Evolutionary conservation across 1,284 basidiomycete genomes (phyloP).

Genomic region (Psilocybe mexicana): DNA sequence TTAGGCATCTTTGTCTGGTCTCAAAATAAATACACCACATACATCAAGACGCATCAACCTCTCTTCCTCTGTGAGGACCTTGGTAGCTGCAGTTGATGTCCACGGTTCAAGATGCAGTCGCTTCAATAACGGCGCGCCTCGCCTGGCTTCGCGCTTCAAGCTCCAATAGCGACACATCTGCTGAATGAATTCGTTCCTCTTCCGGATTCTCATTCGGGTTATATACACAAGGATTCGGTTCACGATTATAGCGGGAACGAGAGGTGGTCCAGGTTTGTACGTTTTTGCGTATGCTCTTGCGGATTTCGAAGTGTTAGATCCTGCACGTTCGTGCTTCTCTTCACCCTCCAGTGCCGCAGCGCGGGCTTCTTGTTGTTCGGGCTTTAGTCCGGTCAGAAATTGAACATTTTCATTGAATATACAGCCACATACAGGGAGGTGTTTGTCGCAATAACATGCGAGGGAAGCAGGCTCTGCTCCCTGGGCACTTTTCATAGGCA

Average conservation of each 20-base stretch:
- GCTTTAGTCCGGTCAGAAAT: slow-evolving; percentile 37
- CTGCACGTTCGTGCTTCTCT: slow-evolving; percentile 39
- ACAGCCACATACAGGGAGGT: slow-evolving; percentile 70
- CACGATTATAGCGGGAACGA: slow-evolving; percentile 74
- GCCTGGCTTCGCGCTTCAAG: slow-evolving; percentile 88
- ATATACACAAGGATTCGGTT: slow-evolving; percentile 82
- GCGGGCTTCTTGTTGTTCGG: slow-evolving; percentile 67
- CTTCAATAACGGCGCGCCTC: slow-evolving; percentile 94
- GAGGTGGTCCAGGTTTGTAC: slow-evolving; percentile 76
- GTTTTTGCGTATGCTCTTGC: slow-evolving; percentile 82
- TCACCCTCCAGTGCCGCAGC: slow-evolving; percentile 56
- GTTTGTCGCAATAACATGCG: slow-evolving; percentile 84
- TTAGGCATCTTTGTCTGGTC: slow-evolving; percentile 4
- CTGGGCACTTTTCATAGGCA: slow-evolving; percentile 86
- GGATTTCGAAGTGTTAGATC: slow-evolving; percentile 51
- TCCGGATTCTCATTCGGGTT: slow-evolving; percentile 69
- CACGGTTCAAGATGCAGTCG: slow-evolving; percentile 95
- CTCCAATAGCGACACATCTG: slow-evolving; percentile 95
- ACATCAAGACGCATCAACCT: slow-evolving; percentile 86
- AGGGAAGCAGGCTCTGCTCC: slow-evolving; percentile 71
- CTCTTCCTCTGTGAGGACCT: slow-evolving; percentile 79
- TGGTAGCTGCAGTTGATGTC: slow-evolving; percentile 77
- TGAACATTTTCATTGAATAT: slow-evolving; percentile 3
- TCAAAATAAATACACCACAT: slow-evolving; percentile 15
- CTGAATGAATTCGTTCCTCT: slow-evolving; percentile 78